Base-by-base conservation (phyloP, 1,284 basidiomycete species). In the Fomitopsis palustris region DNA sequence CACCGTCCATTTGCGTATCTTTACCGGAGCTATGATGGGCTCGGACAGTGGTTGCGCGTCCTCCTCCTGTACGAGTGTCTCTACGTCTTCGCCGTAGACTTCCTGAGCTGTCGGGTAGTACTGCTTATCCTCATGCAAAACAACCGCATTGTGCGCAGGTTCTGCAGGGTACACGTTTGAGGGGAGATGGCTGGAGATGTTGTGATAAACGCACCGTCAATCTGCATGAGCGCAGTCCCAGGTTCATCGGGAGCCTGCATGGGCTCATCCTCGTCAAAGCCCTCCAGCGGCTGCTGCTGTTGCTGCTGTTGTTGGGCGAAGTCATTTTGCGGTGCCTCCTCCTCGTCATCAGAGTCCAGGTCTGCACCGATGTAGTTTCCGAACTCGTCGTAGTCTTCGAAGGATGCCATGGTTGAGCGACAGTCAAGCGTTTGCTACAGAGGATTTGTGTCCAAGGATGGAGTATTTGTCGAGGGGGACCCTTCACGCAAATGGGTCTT, bases 61-160 rank as follows among this genome's bases (percentile, higher is more conserved):
- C 77, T 99, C 97, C 74, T 99, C 97, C 74, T 99, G 96, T 1
- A 99, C 97, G 69, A 99, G 77, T 1, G 96, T 92, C 77, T 99
- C 96, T 23, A 99, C 96, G 60, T 90, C 96, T 49, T 87, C 82
- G 8, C 96, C 97, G 72, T 99, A 99, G 1, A 96, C 87, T 53
- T 98, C 94, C 57, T 82, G 81, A 0, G 97, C 97, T 12, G 90
- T 90, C 8, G 95, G 94, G 72, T 99, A 99, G 77, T 99, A 99
- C 74, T 95, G 92, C 76, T 99, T 99, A 78, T 99, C 93, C 73
- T 99, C 97, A 70, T 99, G 96, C 57, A 98, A 79, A 51, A 98
- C 76, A 31, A 98, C 92, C 54, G 95, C 94, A 66, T 93, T 95
- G 63, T 92, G 88, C 41, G 81, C 73, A 51, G 88, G 87, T 70